phyloP scores from a whole-genome alignment of 1,139 yeast species.

The Candida anutae region DNA sequence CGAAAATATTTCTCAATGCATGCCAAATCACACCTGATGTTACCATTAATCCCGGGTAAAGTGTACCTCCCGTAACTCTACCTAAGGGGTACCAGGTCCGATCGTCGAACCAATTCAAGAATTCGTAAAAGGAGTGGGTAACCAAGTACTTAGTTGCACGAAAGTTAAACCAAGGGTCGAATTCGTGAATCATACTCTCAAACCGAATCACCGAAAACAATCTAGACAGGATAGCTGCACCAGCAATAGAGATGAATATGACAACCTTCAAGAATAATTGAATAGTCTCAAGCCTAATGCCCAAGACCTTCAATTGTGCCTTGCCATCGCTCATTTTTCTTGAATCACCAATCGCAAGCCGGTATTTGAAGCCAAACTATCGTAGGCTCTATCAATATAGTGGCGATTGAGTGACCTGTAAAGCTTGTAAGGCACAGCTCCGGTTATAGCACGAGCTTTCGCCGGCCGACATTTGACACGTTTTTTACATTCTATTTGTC shows the following conservation, averaged over 20 bases:
- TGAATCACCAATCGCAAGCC: no score
- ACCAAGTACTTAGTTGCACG: slow-evolving; percentile 91
- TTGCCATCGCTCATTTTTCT: neutral
- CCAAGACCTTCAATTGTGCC: slow-evolving; percentile 17
- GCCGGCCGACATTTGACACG: no score
- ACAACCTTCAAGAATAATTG: slow-evolving; percentile 50
- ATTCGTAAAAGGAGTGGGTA: slow-evolving; percentile 75
- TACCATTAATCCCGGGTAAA: slow-evolving; percentile 98
- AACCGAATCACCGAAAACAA: slow-evolving; percentile 74
- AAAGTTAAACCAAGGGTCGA: slow-evolving; percentile 98
- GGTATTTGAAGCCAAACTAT: no score
- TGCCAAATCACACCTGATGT: slow-evolving; percentile 89
- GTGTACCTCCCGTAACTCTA: slow-evolving; percentile 97
- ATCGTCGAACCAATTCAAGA: slow-evolving; percentile 97
- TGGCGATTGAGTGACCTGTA: no score
- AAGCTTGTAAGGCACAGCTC: no score
- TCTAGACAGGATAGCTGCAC: slow-evolving; percentile 88
- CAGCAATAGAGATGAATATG: slow-evolving; percentile 67
- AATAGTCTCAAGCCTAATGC: slow-evolving; percentile 32
- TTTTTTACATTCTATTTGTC: no score
- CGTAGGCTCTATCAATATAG: no score
- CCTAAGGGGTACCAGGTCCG: slow-evolving; percentile 99
- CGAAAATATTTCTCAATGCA: slow-evolving; percentile 50
- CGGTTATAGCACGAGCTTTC: no score
- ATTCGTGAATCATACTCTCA: slow-evolving; percentile 96